Evolutionary conservation across 805 yeast genomes (phyloP).

Genomic region (Candida oleophila): DNA sequence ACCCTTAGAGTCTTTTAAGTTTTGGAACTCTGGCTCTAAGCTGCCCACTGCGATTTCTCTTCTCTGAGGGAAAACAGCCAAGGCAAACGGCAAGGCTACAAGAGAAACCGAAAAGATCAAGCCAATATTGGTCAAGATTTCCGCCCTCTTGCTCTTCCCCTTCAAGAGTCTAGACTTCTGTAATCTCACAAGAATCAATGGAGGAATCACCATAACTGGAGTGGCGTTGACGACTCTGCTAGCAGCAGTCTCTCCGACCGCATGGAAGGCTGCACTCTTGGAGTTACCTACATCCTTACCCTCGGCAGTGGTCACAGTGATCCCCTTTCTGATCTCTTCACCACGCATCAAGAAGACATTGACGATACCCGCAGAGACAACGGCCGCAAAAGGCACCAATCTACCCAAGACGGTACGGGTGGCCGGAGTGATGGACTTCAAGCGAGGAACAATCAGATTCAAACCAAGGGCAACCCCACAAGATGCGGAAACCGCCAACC

Average conservation of each 20-base stretch:
- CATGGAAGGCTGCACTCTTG: conserved; percentile 81
- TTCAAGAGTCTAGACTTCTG: conserved; percentile 65
- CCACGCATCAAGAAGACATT: conserved; percentile 97
- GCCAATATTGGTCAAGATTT: conserved; percentile 77
- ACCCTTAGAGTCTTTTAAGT: conserved; percentile 63
- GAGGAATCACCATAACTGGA: conserved; percentile 96
- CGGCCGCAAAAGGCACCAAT: conserved; percentile 97
- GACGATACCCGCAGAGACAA: conserved; percentile 93
- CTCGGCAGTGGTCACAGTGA: conserved; percentile 58
- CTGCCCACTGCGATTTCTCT: conserved; percentile 55
- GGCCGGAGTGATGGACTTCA: conserved; percentile 65
- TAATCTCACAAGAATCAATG: conserved; percentile 73
- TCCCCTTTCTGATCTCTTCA: conserved; percentile 87
- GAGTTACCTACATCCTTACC: conserved; percentile 69
- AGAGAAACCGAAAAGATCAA: conserved; percentile 83
- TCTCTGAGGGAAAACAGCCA: conserved; percentile 93
- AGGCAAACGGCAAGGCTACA: conserved; percentile 87
- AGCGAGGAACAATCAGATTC: conserved; percentile 84
- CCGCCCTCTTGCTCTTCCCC: conserved; percentile 63
- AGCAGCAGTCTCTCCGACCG: conserved; percentile 96
- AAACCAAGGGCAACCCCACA: conserved; percentile 95
- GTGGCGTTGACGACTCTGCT: conserved; percentile 95
- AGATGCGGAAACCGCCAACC: conserved; percentile 88
- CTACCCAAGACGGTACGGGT: conserved; percentile 76
- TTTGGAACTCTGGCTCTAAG: conserved; percentile 65